phyloP scores from a whole-genome alignment of 306 rosid genomes.

The Ormosia emarginata region DNA sequence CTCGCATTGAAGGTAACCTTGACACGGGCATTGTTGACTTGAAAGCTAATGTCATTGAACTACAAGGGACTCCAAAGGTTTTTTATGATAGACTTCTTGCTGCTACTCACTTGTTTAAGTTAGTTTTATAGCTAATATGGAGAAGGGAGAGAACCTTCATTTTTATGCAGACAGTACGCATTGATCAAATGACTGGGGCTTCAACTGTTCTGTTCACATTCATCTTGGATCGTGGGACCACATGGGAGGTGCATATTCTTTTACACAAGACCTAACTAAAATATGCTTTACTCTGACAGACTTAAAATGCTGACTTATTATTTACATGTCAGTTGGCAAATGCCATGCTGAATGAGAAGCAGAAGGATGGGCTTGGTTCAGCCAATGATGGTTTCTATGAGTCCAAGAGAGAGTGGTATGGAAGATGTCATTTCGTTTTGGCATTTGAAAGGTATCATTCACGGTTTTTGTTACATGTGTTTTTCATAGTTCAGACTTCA shows the following conservation, averaged over 20 bases:
- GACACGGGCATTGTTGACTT: constrained; percentile 95
- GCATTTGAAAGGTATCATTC: constrained; percentile 79
- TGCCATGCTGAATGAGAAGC: constrained; percentile 78
- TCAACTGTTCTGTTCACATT: constrained; percentile 86
- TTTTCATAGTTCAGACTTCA: not conserved
- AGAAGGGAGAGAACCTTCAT: not conserved
- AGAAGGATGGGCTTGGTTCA: constrained; percentile 81
- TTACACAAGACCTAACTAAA: constrained; percentile 12
- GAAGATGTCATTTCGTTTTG: constrained; percentile 82
- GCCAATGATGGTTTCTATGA: constrained; percentile 92
- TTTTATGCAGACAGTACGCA: constrained; percentile 73
- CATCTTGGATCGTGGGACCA: constrained; percentile 90
- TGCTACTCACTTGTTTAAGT: not conserved
- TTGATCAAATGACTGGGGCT: constrained; percentile 90
- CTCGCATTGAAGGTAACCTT: constrained; percentile 94
- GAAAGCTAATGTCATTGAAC: constrained; percentile 84
- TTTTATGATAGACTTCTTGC: constrained; percentile 22
- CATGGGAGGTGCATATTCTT: constrained; percentile 74
- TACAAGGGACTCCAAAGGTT: constrained; percentile 94
- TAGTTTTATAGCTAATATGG: constrained; percentile 26
- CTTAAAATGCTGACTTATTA: constrained; percentile 12
- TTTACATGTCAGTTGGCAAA: constrained; percentile 59
- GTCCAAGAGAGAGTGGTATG: constrained; percentile 95
- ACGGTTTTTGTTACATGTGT: not conserved
- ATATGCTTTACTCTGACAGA: not conserved